Evolutionary conservation across 305 asterid genomes (phyloP), one percentile per base, ranked within the genome.

Genomic region (Salvia sclarea): DNA sequence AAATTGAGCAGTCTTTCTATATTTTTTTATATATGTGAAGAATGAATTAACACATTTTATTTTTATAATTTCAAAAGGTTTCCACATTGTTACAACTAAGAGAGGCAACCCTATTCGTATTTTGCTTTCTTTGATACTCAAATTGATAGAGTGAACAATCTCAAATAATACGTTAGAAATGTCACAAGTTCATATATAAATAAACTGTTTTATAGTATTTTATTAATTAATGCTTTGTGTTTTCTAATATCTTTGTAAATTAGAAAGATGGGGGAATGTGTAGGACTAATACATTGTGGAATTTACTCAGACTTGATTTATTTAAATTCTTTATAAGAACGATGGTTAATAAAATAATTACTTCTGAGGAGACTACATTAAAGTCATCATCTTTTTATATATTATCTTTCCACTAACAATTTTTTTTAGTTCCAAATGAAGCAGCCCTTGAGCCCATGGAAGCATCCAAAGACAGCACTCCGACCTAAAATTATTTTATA

Each of bases 381-480:
- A 63, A 28, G 22, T 13, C 25, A 48, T 22, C 54, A 68, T 18
- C 17, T 45, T 70, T 41, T 60, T 52, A 33, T 60, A 76, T 52
- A 40, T 76, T 54, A 61, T 76, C 71, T 60, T 38, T 45, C 61
- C 68, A 35, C 37, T 30, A 12, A 71, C 70, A 44, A 45, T 61
- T 53, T 17, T 63, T 62, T 47, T 45, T 13, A 69, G 37, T 47
- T 8, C 9, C 11, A 65, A 37, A 33, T 22, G 28, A 13, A 57
- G n/a, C 61, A 54, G 64, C 69, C 69, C 53, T 55, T 37, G 33
- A 56, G 72, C 70, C 63, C 72, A 64, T 70, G 79, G 72, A 70
- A 73, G 78, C 69, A 73, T 66, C 57, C 69, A 66, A 28, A 37
- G 24, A 49, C 18, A 44, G 55, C 72, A 57, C 66, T 57, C 35